Conservation (phyloP, 257 asterid species). For the Osmanthus fragrans region DNA sequence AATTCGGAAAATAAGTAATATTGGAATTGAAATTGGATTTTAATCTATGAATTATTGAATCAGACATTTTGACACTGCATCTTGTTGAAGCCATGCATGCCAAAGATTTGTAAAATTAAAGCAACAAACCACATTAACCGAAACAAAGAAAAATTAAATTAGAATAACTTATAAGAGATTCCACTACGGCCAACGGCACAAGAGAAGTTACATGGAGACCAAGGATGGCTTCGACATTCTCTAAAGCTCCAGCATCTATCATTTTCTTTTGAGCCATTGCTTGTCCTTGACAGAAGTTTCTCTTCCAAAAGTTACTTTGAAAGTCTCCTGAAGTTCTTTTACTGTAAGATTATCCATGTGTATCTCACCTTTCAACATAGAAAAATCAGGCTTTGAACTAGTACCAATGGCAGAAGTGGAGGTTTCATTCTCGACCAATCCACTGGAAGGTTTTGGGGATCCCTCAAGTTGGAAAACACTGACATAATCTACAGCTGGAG, state of each 20-base stretch:
- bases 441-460: conserved; percentile 39
- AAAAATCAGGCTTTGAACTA: conserved; percentile 69
- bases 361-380: conserved; percentile 81
- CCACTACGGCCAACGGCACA: conserved; percentile 55
- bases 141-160: too few relatives aligned
- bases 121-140: too few relatives aligned
- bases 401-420: conserved; percentile 41
- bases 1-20: too few relatives aligned
- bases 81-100: too few relatives aligned
- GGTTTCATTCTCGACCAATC: conserved; percentile 35
- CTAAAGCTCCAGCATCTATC: conserved; percentile 77
- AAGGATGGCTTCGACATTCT: conserved; percentile 74
- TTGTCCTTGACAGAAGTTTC: conserved; percentile 95
- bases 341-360: conserved; percentile 73
- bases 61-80: too few relatives aligned
- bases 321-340: conserved; percentile 89
- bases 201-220: conserved; percentile 55
- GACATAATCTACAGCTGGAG: conserved; percentile 32
- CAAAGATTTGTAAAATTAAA: too few relatives aligned
- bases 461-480: conserved; percentile 33
- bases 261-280: conserved; percentile 86
- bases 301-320: conserved; percentile 90
- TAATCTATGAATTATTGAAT: too few relatives aligned
- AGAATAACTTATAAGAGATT: too few relatives aligned
- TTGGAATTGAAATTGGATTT: too few relatives aligned